phyloP scores from a whole-genome alignment of 257 asterid species.

The Parsonsia alboflavescens region DNA sequence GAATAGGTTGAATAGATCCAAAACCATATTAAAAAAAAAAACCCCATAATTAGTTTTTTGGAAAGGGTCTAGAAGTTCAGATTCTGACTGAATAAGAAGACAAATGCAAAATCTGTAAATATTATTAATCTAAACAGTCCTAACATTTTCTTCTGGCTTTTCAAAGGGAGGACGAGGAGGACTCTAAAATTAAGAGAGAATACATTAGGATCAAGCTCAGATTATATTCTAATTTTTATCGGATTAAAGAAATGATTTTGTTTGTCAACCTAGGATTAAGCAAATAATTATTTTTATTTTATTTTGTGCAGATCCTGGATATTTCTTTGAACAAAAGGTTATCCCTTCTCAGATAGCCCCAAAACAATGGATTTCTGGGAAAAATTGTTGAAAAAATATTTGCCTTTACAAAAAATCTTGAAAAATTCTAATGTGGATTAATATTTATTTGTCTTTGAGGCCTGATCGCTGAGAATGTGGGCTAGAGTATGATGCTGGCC shows the following conservation, averaged over 20 bases:
- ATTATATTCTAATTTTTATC: not conserved
- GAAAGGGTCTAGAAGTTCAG: not conserved
- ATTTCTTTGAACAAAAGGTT: too few species aligned
- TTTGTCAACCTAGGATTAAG: not conserved
- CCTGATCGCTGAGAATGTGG: too few species aligned
- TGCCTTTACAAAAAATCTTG: too few species aligned
- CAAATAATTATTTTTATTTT: too few species aligned
- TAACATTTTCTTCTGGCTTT: not conserved
- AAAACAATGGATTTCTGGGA: too few species aligned
- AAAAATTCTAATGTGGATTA: too few species aligned
- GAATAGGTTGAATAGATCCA: not conserved
- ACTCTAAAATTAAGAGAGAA: not conserved
- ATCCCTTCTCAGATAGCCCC: too few species aligned
- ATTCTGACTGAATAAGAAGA: not conserved
- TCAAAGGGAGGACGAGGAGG: not conserved
- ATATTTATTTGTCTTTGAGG: too few species aligned
- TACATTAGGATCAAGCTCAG: not conserved
- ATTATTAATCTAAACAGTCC: not conserved
- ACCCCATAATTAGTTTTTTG: not conserved
- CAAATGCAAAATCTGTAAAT: not conserved
- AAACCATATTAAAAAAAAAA: not conserved
- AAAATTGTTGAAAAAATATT: too few species aligned
- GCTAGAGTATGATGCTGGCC: too few species aligned
- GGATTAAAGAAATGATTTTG: not conserved
- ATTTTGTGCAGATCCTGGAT: not conserved